A percentile compares a stretch with the other conserved stretches of the same genome.
These are phyloP conservation scores for Aspergillus cavernicola DNA, from an alignment of 495 filamentous ascomycete genomes.

Conservation along the genomic window DNA sequence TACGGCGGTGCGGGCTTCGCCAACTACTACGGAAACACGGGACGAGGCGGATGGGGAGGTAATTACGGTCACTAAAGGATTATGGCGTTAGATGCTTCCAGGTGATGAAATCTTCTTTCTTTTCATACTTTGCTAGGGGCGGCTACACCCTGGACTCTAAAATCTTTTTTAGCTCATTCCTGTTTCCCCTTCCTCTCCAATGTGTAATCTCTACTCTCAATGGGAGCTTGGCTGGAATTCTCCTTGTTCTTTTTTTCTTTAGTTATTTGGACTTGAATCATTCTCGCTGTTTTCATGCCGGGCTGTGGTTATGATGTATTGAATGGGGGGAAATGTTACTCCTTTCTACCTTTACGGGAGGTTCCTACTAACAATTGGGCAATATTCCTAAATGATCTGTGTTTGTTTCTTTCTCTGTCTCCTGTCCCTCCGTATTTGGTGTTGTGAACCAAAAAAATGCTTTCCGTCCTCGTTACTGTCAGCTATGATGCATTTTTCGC, in stretches of 20 bases:
- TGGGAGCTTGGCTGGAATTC: constrained; percentile 44
- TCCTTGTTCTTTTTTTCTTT: constrained; percentile 4
- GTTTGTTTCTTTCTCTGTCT: constrained; percentile 4
- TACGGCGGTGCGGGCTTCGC: constrained; percentile 51
- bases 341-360: constrained; percentile 9
- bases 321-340: constrained; percentile 22
- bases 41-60: constrained; percentile 65
- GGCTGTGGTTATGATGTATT: constrained; percentile 24
- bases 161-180: constrained; percentile 15
- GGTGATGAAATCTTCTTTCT: constrained; percentile 32
- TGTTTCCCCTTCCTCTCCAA: constrained; percentile 18
- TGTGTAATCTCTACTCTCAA: constrained; percentile 49
- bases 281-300: constrained; percentile 14
- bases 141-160: constrained; percentile 22
- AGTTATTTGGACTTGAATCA: constrained; percentile 7
- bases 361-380: constrained; percentile 15
- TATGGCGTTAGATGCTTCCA: constrained; percentile 35
- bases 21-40: constrained; percentile 51
- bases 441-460: constrained; percentile 16
- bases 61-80: constrained; percentile 55
- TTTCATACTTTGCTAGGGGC: constrained; percentile 21
- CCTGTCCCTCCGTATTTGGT: constrained; percentile 12
- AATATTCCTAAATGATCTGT: constrained; percentile 8
- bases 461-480: constrained; percentile 13
- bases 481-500: constrained; percentile 21